phyloP scores from a whole-genome alignment of 305 asterid genomes.

The Fraxinus sp. region DNA sequence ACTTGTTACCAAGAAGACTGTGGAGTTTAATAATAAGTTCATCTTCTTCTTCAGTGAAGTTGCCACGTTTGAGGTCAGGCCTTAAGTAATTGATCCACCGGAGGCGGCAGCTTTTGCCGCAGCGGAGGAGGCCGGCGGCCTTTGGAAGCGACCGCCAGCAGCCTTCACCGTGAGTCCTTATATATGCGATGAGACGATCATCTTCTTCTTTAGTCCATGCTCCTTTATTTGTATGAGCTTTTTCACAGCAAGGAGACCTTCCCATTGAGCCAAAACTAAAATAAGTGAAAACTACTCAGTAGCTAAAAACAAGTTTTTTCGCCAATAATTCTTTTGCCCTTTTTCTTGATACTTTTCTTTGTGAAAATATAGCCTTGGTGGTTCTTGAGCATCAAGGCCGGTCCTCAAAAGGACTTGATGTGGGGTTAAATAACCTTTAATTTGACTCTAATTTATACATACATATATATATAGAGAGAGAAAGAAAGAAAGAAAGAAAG shows the following conservation, averaged over 20 bases:
- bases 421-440: constrained; percentile 40
- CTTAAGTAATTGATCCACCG: constrained; percentile 83
- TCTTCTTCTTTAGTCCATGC: constrained; percentile 96
- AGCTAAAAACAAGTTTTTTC: background rate
- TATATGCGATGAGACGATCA: constrained; percentile 65
- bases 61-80: constrained; percentile 88
- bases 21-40: constrained; percentile 83
- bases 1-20: constrained; percentile 86
- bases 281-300: background rate
- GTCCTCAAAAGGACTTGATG: constrained; percentile 33
- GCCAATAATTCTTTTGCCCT: background rate
- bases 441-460: background rate
- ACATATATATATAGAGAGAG: background rate
- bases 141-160: constrained; percentile 89
- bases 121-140: constrained; percentile 85
- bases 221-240: constrained; percentile 87
- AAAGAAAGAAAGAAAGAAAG: constrained; percentile 7
- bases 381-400: constrained; percentile 44
- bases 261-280: constrained; percentile 48
- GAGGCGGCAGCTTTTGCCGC: constrained; percentile 84
- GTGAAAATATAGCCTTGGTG: constrained; percentile 21
- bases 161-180: constrained; percentile 80
- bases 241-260: constrained; percentile 89
- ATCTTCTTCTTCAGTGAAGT: constrained; percentile 71
- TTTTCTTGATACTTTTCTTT: background rate